Evolutionary conservation across 2,329 filamentous ascomycete species (phyloP).

Genomic region (Cladobotryum protrusum): DNA sequence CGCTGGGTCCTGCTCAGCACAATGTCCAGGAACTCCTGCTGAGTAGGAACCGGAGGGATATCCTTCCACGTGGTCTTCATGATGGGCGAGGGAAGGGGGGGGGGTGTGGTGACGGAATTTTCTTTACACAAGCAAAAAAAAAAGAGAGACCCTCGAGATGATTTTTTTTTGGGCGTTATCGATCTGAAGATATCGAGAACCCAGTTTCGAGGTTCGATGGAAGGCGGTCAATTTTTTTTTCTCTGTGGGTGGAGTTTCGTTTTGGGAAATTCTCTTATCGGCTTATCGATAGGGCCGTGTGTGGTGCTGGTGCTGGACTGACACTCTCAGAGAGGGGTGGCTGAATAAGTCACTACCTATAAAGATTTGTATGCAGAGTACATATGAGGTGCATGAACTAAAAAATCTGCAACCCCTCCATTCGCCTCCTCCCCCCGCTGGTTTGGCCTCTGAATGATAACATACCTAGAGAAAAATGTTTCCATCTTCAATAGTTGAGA

Average conservation of each 20-base stretch:
- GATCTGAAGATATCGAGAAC: slow-evolving; percentile 19
- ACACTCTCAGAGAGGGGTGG: not conserved
- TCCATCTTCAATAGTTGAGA: too few relatives aligned
- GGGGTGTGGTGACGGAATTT: slow-evolving; percentile 4
- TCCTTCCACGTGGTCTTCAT: slow-evolving; percentile 65
- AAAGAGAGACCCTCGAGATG: not conserved
- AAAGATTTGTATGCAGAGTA: slow-evolving; percentile 1
- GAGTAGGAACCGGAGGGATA: slow-evolving; percentile 82
- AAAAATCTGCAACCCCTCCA: too few relatives aligned
- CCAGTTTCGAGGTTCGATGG: slow-evolving; percentile 15
- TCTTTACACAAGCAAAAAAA: slow-evolving; percentile 5
- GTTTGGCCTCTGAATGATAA: too few relatives aligned
- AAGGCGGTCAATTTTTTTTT: slow-evolving; percentile 29
- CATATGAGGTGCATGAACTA: too few relatives aligned
- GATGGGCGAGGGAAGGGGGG: slow-evolving; percentile 27
- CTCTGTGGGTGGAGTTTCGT: slow-evolving; percentile 18
- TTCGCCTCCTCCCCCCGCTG: too few relatives aligned
- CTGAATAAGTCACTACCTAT: slow-evolving; percentile 13
- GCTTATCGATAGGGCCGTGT: slow-evolving; percentile 12
- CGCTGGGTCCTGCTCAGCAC: slow-evolving; percentile 90
- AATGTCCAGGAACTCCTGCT: slow-evolving; percentile 96
- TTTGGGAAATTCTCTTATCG: slow-evolving; percentile 18
- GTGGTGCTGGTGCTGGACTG: too few relatives aligned
- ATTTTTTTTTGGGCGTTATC: not conserved
- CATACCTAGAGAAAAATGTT: too few relatives aligned